Evolutionary conservation across 1,139 yeast genomes (phyloP), one percentile per base, ranked within the genome.

Genomic region (Spencermartinsiella ligniputridi): DNA sequence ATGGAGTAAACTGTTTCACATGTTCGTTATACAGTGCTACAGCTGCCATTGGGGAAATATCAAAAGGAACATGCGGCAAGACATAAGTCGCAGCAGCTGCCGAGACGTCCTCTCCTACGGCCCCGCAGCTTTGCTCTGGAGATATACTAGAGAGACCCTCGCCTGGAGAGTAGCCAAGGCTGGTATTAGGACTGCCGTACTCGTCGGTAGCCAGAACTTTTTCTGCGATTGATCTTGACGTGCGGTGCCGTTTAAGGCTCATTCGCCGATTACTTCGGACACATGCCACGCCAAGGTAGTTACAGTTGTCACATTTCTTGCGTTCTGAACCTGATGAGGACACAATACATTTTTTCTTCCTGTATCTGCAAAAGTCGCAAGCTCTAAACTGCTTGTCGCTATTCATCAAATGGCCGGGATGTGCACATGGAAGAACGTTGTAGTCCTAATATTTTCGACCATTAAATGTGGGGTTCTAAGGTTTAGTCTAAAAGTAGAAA

Each of bases 351-450:
- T 40, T 45, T 35, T 46, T 30, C 38, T 46, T 46, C 37, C 50
- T 37, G 29, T 46, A 42, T 20, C 50, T 37, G 35, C 50, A 46
- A 24, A 46, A 42, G 13, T 46, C 50, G 35, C 50, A 46, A 12
- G 50, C 45, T 20, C 40, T 40, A 34, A 34, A 40, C 15, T 25
- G 15, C 40, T 29, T 27, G 34, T n/a, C 34, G n/a, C n/a, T 30
- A 22, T 35, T 35, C 19, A n/a, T 20, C 27, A n/a, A 9, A 11
- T 11, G 6, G n/a, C n/a, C n/a, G n/a, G n/a, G n/a, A n/a, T n/a
- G n/a, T n/a, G n/a, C n/a, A n/a, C n/a, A n/a, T n/a, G n/a, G n/a
- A n/a, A n/a, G n/a, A n/a, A n/a, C n/a, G n/a, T n/a, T n/a, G n/a
- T n/a, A n/a, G n/a, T n/a, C n/a, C n/a, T n/a, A n/a, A n/a, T n/a